phyloP scores from a whole-genome alignment of 2,329 filamentous ascomycete genomes.

The Berkeleyomyces basicola region DNA sequence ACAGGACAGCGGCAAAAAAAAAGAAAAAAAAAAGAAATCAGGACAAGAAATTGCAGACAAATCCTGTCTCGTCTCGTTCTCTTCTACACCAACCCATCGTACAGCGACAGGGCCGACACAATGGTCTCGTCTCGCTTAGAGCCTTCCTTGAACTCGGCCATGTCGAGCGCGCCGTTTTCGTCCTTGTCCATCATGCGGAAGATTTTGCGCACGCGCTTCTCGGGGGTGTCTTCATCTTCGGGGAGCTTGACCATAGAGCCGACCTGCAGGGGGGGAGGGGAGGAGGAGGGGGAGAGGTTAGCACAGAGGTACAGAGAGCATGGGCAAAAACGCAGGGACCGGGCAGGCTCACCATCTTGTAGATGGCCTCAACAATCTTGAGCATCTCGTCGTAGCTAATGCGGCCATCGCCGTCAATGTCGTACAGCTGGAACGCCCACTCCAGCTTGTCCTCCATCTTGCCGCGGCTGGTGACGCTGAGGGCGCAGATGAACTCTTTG shows the following conservation, averaged over 20 bases:
- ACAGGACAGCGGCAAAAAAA: background rate
- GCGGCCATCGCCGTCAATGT: constrained; percentile 97
- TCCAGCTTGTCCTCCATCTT: constrained; percentile 99
- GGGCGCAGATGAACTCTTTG: constrained; percentile 97
- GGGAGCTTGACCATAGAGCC: constrained; percentile 98
- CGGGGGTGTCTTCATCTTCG: constrained; percentile 95
- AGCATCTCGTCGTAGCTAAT: constrained; percentile 99
- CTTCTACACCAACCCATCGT: constrained; percentile 73
- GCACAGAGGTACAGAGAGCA: background rate
- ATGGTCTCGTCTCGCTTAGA: constrained; percentile 98
- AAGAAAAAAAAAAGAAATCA: background rate
- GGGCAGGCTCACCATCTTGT: constrained; percentile 69
- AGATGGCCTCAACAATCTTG: constrained; percentile 95
- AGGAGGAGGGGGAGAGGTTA: background rate
- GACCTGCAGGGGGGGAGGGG: constrained; percentile 38
- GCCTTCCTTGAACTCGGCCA: constrained; percentile 97
- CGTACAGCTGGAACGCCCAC: constrained; percentile 98
- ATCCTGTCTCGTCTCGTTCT: background rate
- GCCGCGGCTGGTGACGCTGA: constrained; percentile 90
- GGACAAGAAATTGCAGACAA: background rate
- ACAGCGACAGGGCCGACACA: constrained; percentile 87
- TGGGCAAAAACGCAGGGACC: constrained; percentile 12
- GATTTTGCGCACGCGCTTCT: constrained; percentile 96
- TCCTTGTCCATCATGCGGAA: constrained; percentile 99
- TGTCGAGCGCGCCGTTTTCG: constrained; percentile 90